phyloP scores from a whole-genome alignment of 176 grass and related monocot species.

The Avena atlantica region DNA sequence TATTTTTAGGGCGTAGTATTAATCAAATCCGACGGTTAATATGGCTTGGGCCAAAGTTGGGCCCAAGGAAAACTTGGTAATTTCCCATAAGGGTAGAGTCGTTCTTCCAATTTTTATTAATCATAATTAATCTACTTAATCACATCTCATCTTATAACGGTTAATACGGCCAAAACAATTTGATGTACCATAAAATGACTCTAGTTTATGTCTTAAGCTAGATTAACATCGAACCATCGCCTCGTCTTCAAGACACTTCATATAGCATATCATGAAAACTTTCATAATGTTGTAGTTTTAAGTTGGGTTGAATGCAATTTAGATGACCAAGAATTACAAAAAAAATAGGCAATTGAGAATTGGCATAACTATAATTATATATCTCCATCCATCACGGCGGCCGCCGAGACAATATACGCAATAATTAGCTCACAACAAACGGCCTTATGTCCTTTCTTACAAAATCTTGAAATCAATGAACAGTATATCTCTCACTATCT shows the following conservation, averaged over 20 bases:
- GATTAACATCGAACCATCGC: background rate
- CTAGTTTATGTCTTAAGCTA: background rate
- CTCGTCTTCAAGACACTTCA: background rate
- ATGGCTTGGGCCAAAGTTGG: too few species aligned
- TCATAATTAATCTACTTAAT: too few species aligned
- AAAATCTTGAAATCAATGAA: constrained; percentile 31
- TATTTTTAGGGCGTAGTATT: too few species aligned
- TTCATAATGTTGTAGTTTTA: background rate
- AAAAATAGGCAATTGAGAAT: background rate
- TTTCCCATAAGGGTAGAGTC: too few species aligned
- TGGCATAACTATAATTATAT: background rate
- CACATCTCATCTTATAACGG: too few species aligned
- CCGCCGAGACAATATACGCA: too few species aligned
- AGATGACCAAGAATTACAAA: background rate
- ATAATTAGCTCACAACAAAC: background rate
- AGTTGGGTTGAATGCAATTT: background rate
- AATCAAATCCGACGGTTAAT: too few species aligned
- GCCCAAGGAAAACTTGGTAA: too few species aligned
- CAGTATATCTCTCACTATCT: background rate
- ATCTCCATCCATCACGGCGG: background rate
- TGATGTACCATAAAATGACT: too few species aligned
- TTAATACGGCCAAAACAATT: too few species aligned
- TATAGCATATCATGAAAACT: background rate
- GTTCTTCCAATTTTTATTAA: too few species aligned
- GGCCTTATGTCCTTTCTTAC: background rate